Percentiles rank a stretch among this genome's conserved stretches.
Conservation (phyloP, 2,329 filamentous ascomycete genomes). For the Diplodia scrobiculata region DNA sequence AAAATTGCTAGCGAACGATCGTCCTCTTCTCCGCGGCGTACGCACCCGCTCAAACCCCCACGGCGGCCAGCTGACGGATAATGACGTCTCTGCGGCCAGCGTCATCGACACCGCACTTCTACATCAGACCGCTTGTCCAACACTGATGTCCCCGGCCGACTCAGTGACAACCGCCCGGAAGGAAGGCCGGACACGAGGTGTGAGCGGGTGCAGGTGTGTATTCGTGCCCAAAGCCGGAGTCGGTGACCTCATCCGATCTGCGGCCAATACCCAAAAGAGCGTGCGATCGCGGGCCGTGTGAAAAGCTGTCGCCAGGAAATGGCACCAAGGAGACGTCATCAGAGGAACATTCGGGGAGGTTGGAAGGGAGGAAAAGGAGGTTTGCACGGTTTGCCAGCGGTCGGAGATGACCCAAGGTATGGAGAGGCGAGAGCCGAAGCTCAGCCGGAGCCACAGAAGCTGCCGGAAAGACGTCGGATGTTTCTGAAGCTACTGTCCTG, state of each 20-base stretch:
- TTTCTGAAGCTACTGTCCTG: not conserved
- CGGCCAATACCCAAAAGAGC: not conserved
- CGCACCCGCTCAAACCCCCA: not conserved
- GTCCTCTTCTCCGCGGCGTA: not conserved
- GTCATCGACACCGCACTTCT: not conserved
- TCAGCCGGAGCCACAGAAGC: not conserved
- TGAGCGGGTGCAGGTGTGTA: not conserved
- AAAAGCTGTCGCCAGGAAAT: not conserved
- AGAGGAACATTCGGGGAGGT: not conserved
- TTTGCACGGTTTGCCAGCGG: not conserved
- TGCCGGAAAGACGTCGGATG: no score
- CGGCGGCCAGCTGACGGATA: not conserved
- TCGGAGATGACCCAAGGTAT: slow-evolving; percentile 1
- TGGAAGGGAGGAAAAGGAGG: not conserved
- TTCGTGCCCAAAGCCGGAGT: not conserved
- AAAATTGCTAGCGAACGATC: not conserved
- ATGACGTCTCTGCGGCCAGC: not conserved
- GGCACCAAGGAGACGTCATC: not conserved
- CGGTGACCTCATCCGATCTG: slow-evolving; percentile 4
- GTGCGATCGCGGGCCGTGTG: not conserved
- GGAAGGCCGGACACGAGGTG: no score
- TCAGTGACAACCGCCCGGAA: not conserved
- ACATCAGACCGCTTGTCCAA: not conserved
- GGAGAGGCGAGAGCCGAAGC: not conserved
- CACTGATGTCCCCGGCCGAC: no score